Evolutionary conservation across 2,329 filamentous ascomycete genomes (phyloP).

Genomic region (Ascochyta lentis): DNA sequence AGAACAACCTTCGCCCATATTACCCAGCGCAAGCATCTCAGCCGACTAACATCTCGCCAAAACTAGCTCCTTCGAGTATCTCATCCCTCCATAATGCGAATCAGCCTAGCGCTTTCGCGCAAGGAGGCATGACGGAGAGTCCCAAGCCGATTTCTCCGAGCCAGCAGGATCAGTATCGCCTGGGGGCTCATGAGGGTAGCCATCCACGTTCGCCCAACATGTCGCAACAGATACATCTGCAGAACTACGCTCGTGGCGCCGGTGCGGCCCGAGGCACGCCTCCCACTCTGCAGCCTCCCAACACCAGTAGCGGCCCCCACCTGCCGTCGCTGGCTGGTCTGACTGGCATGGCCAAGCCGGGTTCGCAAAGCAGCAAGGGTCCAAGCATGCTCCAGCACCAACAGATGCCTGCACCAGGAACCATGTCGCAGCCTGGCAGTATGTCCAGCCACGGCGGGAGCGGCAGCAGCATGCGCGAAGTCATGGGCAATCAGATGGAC

Average conservation of each 20-base stretch:
- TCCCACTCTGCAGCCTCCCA: conserved; percentile 54
- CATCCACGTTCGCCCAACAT: conserved; percentile 68
- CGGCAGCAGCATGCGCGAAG: conserved; percentile 68
- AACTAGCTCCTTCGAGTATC: conserved; percentile 46
- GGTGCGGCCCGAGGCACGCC: conserved; percentile 64
- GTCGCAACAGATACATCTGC: conserved; percentile 69
- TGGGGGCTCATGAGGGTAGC: conserved; percentile 59
- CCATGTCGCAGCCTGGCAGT: conserved; percentile 58
- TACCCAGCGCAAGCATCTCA: conserved; percentile 47
- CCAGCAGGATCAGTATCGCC: conserved; percentile 59
- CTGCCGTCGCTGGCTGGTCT: conserved; percentile 53
- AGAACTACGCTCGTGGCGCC: conserved; percentile 62
- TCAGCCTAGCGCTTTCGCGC: conserved; percentile 69
- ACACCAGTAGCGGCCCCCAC: conserved; percentile 52
- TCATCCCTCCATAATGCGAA: conserved; percentile 46
- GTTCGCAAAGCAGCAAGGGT: conserved; percentile 40
- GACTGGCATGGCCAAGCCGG: conserved; percentile 41
- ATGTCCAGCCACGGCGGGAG: conserved; percentile 64
- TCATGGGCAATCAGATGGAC: conserved; percentile 64
- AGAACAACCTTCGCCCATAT: conserved; percentile 43
- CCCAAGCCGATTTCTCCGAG: conserved; percentile 83
- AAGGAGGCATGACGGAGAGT: conserved; percentile 80
- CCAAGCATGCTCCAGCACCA: conserved; percentile 53
- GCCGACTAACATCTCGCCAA: conserved; percentile 49
- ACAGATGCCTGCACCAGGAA: conserved; percentile 43